These are phyloP conservation scores for Tetracentron sinense DNA, from an alignment of 164 flowering plant genomes.

Conservation along the genomic window DNA sequence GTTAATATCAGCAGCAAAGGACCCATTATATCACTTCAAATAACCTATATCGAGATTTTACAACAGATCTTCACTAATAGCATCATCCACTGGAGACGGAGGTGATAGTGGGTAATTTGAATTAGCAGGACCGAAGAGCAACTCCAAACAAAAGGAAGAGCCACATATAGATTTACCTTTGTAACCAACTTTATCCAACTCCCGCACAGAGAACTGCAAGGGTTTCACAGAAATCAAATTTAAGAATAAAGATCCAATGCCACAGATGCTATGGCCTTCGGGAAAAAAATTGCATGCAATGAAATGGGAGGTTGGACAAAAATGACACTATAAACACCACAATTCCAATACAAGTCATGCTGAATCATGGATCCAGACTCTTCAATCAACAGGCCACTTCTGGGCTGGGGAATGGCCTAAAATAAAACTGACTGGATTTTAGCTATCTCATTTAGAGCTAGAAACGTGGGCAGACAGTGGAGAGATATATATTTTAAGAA, in stretches of 20 bases:
- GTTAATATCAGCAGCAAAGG: neutral
- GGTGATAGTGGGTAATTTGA: conserved; percentile 17
- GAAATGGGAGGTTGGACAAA: too few species aligned
- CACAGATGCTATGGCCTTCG: too few species aligned
- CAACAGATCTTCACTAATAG: conserved; percentile 3
- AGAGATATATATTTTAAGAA: too few species aligned
- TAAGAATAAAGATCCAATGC: too few species aligned
- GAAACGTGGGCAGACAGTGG: neutral
- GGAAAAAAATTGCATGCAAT: too few species aligned
- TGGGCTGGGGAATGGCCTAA: too few species aligned
- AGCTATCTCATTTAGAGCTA: neutral
- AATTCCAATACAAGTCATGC: too few species aligned
- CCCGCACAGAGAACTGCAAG: conserved; percentile 51
- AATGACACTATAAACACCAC: too few species aligned
- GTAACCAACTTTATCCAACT: conserved; percentile 73
- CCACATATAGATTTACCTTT: conserved; percentile 65
- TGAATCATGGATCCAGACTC: too few species aligned
- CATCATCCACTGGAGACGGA: conserved; percentile 18
- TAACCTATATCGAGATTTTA: neutral
- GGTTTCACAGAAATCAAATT: conserved; percentile 1
- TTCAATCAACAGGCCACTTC: too few species aligned
- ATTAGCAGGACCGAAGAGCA: conserved; percentile 73
- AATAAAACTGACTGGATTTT: too few species aligned
- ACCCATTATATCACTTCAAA: neutral
- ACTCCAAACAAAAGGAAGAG: conserved; percentile 70